Base-by-base conservation (phyloP, 352 stramenopile species). In the Paralagenidium karlingii region DNA sequence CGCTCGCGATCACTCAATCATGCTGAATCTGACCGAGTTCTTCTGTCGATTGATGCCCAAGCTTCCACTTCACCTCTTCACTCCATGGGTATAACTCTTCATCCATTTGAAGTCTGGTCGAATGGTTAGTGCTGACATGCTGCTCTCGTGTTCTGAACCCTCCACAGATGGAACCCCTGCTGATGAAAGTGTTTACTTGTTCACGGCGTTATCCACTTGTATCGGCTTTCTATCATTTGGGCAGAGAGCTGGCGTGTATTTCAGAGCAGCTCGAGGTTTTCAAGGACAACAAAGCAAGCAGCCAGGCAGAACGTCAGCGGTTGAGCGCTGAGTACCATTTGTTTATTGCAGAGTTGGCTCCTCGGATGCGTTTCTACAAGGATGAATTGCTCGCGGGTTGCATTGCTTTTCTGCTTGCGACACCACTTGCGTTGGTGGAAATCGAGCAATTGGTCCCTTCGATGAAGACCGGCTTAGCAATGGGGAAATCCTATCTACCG, bases 11-110 rank as follows among this genome's bases (percentile, higher is more conserved):
- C 77, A 90, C 46, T 78, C 68, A 0, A 86, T 87, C 28, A 68
- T 87, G 60, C 53, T 87, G 10, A 90, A 86, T 42, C 39, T 84
- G 25, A 81, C 73, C 5, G 74, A 86, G 43, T 83, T 87, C 47
- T 34, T 80, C 21, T 69, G 84, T 31, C 51, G 71, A 34, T 38
- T 81, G 3, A 15, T 82, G 3, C 55, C 56, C 13, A 62, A 58
- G 29, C 19, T 78, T 0, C 38, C 53, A 8, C 45, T 33, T 19
- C 29, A 37, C 4, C 36, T 46, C 1, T 34, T 82, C 7, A 34
- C 44, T 26, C 45, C 58, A 20, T 87, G 73, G 69, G 73, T 84
- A 60, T 28, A 60, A 58, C 2, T 9, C 15, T 21, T 46, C 11
- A 16, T 51, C n/a, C n/a, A n/a, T n/a, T n/a, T n/a, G n/a, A n/a